Evolutionary conservation across 2,329 filamentous ascomycete species (phyloP), one percentile per base, ranked within the genome.

Genomic region (Colletotrichum australisinense): DNA sequence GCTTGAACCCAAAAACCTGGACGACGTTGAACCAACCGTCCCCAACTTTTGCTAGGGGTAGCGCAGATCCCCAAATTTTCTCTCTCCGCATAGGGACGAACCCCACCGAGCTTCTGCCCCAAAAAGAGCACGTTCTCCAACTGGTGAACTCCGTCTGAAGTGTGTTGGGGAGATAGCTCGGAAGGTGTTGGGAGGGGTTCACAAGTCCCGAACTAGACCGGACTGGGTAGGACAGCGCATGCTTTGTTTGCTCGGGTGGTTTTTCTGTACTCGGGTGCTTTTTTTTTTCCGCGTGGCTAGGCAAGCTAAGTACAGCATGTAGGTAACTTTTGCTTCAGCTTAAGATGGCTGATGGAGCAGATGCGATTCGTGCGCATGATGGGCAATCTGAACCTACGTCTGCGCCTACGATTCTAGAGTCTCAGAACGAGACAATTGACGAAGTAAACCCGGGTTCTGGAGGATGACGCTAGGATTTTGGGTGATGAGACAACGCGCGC

Each of bases 371-470:
- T 14, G 52, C n/a, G 24, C 19, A 12, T 22, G 8, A 24, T 1
- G 19, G 24, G 1, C 16, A 35, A 35, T 28, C 11, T 55, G 52
- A 14, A 24, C n/a, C n/a, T 55, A 12, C 9, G 24, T 55, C 16
- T 55, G 24, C 24, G 22, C n/a, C n/a, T 24, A 24, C 52, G 16
- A 19, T 7, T 58, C 14, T 12, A 24, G 19, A 22, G 57, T 58
- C 38, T n/a, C 46, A 26, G 11, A n/a, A 46, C 28, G 66, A 73
- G 66, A 73, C 70, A 73, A 56, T 35, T 19, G 55, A 73, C 70
- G 70, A 73, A 55, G 66, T 69, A 69, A 73, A 73, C n/a, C 70
- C 70, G 70, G 70, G 38, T 35, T 35, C 32, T 8, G 55, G 30
- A 32, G 52, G 57, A 53, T 24, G 69, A 32, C 58, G 70, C 70